Evolutionary conservation across 2,329 filamentous ascomycete species (phyloP).

Genomic region (Xylaria sp.): DNA sequence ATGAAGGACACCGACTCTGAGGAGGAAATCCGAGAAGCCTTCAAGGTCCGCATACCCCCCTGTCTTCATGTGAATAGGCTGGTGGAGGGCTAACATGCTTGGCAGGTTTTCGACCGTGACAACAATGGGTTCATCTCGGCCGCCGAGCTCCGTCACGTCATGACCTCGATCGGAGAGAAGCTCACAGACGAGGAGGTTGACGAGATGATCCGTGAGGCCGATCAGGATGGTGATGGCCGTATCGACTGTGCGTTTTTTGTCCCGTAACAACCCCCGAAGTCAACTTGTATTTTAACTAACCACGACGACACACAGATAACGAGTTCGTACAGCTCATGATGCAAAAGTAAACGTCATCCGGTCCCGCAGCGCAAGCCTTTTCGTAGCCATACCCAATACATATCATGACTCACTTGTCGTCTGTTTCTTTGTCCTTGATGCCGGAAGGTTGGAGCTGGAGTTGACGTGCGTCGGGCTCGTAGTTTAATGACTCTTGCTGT

Average conservation of each 20-base stretch:
- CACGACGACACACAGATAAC: slow-evolving; percentile 71
- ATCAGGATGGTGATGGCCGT: slow-evolving; percentile 87
- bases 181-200: slow-evolving; percentile 90
- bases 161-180: slow-evolving; percentile 93
- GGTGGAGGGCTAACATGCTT: slow-evolving; percentile 33
- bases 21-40: slow-evolving; percentile 89
- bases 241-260: slow-evolving; percentile 76
- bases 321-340: slow-evolving; percentile 96
- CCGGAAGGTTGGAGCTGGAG: slow-evolving; percentile 26
- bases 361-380: slow-evolving; percentile 38
- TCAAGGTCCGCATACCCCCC: slow-evolving; percentile 69
- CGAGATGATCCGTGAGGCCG: slow-evolving; percentile 92
- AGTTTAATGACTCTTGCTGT: slow-evolving; percentile 24
- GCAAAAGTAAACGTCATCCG: slow-evolving; percentile 76
- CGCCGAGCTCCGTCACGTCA: slow-evolving; percentile 87
- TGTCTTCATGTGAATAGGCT: slow-evolving; percentile 14
- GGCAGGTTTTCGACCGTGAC: slow-evolving; percentile 81
- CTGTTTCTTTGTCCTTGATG: slow-evolving; percentile 34
- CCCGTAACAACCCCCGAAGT: neutral
- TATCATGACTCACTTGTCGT: slow-evolving; percentile 41
- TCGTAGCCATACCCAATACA: slow-evolving; percentile 44
- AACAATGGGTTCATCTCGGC: slow-evolving; percentile 94
- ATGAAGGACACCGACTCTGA: slow-evolving; percentile 95
- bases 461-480: slow-evolving; percentile 24
- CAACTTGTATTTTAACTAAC: slow-evolving; percentile 40